These are phyloP conservation scores for Albizia julibrissin DNA, from an alignment of 306 rosid species.

Conservation along the genomic window DNA sequence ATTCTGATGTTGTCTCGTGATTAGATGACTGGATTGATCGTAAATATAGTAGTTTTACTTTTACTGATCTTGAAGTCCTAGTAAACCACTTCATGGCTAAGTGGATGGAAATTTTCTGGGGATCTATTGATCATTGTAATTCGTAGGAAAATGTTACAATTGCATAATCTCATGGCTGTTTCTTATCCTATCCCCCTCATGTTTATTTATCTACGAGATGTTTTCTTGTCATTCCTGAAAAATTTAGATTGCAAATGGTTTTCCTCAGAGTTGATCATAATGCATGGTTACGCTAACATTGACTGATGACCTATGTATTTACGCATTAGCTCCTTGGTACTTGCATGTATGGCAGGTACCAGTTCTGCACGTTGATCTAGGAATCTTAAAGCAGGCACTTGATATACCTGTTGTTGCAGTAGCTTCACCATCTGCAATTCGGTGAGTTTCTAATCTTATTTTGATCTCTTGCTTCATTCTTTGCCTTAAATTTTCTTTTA, in stretches of 20 bases:
- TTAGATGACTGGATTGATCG: not conserved
- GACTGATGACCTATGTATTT: conserved; percentile 1
- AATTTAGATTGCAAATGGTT: not conserved
- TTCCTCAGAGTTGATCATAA: conserved; percentile 21
- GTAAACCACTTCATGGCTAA: conserved; percentile 7
- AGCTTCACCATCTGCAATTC: conserved; percentile 93
- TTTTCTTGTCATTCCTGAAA: conserved; percentile 10
- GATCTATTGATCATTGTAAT: not conserved
- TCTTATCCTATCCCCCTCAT: not conserved
- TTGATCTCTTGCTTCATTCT: not conserved
- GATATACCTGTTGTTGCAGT: conserved; percentile 82
- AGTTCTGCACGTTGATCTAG: conserved; percentile 67
- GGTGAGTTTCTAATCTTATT: conserved; percentile 47
- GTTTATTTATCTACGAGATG: not conserved
- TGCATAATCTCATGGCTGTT: not conserved
- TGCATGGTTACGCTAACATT: not conserved
- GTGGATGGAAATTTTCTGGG: not conserved
- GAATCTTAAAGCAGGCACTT: conserved; percentile 68
- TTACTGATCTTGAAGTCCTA: conserved; percentile 22
- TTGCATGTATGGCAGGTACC: conserved; percentile 62
- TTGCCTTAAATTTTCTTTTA: not conserved
- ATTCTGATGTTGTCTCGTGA: conserved; percentile 22
- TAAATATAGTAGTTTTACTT: not conserved
- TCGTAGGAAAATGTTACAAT: conserved; percentile 2
- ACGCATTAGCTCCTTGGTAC: conserved; percentile 31